phyloP scores from a whole-genome alignment of 2,329 filamentous ascomycete genomes.

The Fusarium falciforme region DNA sequence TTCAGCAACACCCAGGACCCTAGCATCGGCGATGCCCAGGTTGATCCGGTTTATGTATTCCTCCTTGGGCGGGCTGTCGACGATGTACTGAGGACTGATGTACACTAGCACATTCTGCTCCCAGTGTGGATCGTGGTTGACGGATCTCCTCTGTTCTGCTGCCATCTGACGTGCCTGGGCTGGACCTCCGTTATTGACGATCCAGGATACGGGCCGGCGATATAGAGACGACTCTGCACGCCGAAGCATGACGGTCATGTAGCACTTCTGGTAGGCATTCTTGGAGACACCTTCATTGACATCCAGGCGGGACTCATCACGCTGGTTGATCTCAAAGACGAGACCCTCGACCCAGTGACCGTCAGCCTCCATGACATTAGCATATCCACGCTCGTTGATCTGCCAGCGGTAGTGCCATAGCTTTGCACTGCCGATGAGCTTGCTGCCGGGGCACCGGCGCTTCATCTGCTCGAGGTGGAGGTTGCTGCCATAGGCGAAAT shows the following conservation, averaged over 20 bases:
- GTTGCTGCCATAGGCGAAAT: constrained; percentile 62
- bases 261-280: constrained; percentile 52
- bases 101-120: constrained; percentile 54
- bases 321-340: constrained; percentile 52
- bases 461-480: constrained; percentile 59
- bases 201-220: constrained; percentile 52
- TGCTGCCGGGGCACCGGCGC: constrained; percentile 55
- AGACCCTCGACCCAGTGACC: constrained; percentile 55
- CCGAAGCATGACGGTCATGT: constrained; percentile 48
- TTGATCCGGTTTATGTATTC: constrained; percentile 57
- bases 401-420: constrained; percentile 56
- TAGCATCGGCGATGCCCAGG: constrained; percentile 51
- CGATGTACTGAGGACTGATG: constrained; percentile 48
- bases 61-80: constrained; percentile 50
- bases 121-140: constrained; percentile 40
- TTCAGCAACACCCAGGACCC: constrained; percentile 48
- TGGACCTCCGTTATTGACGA: constrained; percentile 52
- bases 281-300: constrained; percentile 55
- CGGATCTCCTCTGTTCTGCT: constrained; percentile 23
- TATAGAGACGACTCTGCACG: constrained; percentile 49
- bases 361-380: constrained; percentile 53
- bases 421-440: constrained; percentile 52
- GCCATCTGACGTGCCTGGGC: constrained; percentile 40
- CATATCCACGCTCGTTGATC: constrained; percentile 61
- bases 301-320: constrained; percentile 54